Base-by-base conservation (phyloP, 2,329 filamentous ascomycete species). In the Dichotomopilus funicola region DNA sequence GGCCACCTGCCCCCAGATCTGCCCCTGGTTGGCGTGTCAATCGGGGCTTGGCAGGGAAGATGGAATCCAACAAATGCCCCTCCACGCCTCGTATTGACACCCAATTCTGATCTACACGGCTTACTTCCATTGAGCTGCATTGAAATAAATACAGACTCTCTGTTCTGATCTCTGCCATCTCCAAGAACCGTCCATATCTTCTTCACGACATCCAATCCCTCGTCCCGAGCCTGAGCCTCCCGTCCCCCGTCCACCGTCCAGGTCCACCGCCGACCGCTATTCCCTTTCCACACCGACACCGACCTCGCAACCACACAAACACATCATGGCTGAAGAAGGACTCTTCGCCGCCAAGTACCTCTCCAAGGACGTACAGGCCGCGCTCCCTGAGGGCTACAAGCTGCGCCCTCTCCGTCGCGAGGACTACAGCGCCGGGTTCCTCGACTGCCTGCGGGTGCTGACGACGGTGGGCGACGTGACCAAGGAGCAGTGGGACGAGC, bases 391-490 rank as follows among this genome's bases (percentile, higher is more conserved):
- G 64, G 86, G 87, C 65, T 97, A 97, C 78, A 82, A 78, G 34
- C 81, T 95, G 67, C 90, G 94, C 33, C 85, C 92, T 0, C 79
- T 97, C 49, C 83, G 86, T 64, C 82, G 82, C 63, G 80, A 79
- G 65, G 94, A 99, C 74, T 96, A 86, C 73, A 75, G 81, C 55
- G 80, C 79, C 37, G 91, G 91, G 60, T 96, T 96, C 72, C 85
- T 99, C 64, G 90, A 96, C 68, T 92, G 94, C 58, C 78, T 99
- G 61, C 84, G 90, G 46, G 91, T 96, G 40, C 78, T 99, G 65
- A 97, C 94, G 2, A 94, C 89, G 6, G 92, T 97, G 31, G 94
- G 94, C 61, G 90, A 96, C 59, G 86, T 96, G 63, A 80, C 78
- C 48, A 80, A 88, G 69, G 80, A 83, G 57, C 79, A 83, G 58